These are phyloP conservation scores for Letharia lupina DNA, from an alignment of 495 filamentous ascomycete genomes.

Conservation along the genomic window DNA sequence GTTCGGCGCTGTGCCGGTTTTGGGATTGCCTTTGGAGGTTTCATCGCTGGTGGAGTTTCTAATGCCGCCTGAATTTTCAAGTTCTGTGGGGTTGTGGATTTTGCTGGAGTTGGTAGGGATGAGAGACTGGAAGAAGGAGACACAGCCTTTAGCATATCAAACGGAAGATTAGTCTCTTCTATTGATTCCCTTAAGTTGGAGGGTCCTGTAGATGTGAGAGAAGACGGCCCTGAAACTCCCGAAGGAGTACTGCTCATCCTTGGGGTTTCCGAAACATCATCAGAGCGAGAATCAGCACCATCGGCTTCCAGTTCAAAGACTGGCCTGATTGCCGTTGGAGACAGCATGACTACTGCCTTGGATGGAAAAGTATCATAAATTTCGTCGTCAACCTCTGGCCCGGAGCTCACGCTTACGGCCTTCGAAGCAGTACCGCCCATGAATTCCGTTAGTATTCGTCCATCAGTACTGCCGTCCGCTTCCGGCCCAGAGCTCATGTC, in stretches of 20 bases:
- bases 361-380: background rate
- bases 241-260: slow-evolving; percentile 23
- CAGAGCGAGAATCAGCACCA: slow-evolving; percentile 10
- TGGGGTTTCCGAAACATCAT: slow-evolving; percentile 22
- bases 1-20: slow-evolving; percentile 10
- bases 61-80: background rate
- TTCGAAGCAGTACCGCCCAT: slow-evolving; percentile 12
- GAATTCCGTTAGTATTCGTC: background rate
- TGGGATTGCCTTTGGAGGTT: slow-evolving; percentile 4
- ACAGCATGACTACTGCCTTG: slow-evolving; percentile 4
- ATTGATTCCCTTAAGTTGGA: slow-evolving; percentile 19
- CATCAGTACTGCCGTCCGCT: slow-evolving; percentile 9
- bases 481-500: slow-evolving; percentile 23
- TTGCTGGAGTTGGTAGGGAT: slow-evolving; percentile 23
- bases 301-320: slow-evolving; percentile 11
- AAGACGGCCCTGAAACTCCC: slow-evolving; percentile 23
- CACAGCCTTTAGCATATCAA: slow-evolving; percentile 14
- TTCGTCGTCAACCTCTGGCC: slow-evolving; percentile 5
- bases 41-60: slow-evolving; percentile 12
- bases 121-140: slow-evolving; percentile 22
- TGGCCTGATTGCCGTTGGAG: background rate
- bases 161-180: slow-evolving; percentile 13
- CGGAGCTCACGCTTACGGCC: slow-evolving; percentile 9
- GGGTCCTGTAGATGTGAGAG: slow-evolving; percentile 20
- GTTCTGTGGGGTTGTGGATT: slow-evolving; percentile 19